Evolutionary conservation across 345 rosid species (phyloP).

Genomic region (sweet orange (Citrus sinensis)): DVS_A1.0 CM039165.1:33848001-33848500

Average conservation of each 20-base stretch:
- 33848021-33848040: slow-evolving; percentile 36
- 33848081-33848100: slow-evolving; percentile 37
- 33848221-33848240: slow-evolving; percentile 31
- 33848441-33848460: too few relatives aligned
- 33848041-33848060: slow-evolving; percentile 28
- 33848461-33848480: too few relatives aligned
- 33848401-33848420: too few relatives aligned
- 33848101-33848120: slow-evolving; percentile 22
- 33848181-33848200: slow-evolving; percentile 39
- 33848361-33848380: neutral
- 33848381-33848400: neutral
- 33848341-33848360: neutral
- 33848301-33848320: slow-evolving; percentile 37
- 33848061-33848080: slow-evolving; percentile 35
- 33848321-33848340: slow-evolving; percentile 4
- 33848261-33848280: neutral
- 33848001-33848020: slow-evolving; percentile 35
- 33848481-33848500: too few relatives aligned
- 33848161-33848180: slow-evolving; percentile 49
- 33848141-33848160: slow-evolving; percentile 35
- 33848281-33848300: slow-evolving; percentile 42
- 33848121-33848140: neutral
- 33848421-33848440: too few relatives aligned
- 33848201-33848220: slow-evolving; percentile 38
- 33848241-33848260: slow-evolving; percentile 22